These are phyloP conservation scores for Torrubiella hemipterigena DNA, from an alignment of 2,329 filamentous ascomycete genomes.

Conservation along the genomic window DNA sequence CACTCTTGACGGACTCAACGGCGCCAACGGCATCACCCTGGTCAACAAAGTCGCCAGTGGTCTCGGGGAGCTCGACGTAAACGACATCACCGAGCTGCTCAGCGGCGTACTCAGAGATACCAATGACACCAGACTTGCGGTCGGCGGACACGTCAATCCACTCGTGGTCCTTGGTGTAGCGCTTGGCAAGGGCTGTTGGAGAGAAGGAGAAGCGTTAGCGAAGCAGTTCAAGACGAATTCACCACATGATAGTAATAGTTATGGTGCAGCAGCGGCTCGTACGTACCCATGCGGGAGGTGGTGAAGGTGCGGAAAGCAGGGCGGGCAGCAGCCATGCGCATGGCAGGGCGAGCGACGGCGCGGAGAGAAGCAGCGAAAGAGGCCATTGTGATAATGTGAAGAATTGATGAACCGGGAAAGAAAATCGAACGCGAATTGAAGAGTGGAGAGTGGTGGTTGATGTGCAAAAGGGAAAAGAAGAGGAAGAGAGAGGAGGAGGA, in stretches of 20 bases:
- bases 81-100: constrained; percentile 91
- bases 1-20: constrained; percentile 96
- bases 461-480: constrained; percentile 1
- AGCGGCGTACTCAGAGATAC: constrained; percentile 86
- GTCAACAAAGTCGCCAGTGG: constrained; percentile 49
- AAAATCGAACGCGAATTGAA: background rate
- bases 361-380: constrained; percentile 47
- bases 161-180: constrained; percentile 95
- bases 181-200: constrained; percentile 51
- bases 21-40: constrained; percentile 81
- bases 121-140: constrained; percentile 67
- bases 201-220: constrained; percentile 3
- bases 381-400: constrained; percentile 33
- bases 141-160: constrained; percentile 86
- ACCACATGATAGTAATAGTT: too few relatives aligned
- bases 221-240: background rate
- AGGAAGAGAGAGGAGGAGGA: constrained; percentile 5
- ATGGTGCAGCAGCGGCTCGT: too few relatives aligned
- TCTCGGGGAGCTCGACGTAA: constrained; percentile 82
- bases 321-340: constrained; percentile 28
- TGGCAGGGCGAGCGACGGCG: constrained; percentile 27
- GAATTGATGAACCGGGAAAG: constrained; percentile 2
- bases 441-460: background rate
- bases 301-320: constrained; percentile 29
- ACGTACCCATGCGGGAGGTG: constrained; percentile 24